A percentile compares a stretch with the other conserved stretches of the same genome.
These are phyloP conservation scores for Purpureocillium lavendulum DNA, from an alignment of 2,329 filamentous ascomycete species.

Conservation along the genomic window DNA sequence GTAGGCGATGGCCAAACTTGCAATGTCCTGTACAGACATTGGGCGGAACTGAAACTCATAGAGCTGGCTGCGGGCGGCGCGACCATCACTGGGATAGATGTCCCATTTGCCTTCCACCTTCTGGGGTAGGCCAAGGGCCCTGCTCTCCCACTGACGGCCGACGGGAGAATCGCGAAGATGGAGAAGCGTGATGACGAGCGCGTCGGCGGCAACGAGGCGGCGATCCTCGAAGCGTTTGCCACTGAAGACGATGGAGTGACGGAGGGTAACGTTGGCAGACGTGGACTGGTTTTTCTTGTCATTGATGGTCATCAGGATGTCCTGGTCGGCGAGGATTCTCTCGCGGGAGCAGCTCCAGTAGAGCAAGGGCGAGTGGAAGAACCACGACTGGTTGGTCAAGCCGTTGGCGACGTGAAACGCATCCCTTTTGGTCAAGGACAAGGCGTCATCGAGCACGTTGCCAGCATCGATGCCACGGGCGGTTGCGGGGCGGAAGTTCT, in stretches of 20 bases:
- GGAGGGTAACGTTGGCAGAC: conserved; percentile 63
- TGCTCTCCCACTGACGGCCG: conserved; percentile 56
- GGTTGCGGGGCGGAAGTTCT: conserved; percentile 43
- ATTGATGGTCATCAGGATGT: conserved; percentile 65
- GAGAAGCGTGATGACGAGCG: conserved; percentile 69
- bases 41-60: conserved; percentile 76
- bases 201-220: conserved; percentile 62
- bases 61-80: conserved; percentile 46
- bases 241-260: conserved; percentile 73
- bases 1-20: conserved; percentile 59
- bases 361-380: conserved; percentile 74
- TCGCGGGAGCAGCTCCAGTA: conserved; percentile 67
- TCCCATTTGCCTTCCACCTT: conserved; percentile 48
- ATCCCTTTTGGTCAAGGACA: conserved; percentile 40
- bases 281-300: conserved; percentile 52
- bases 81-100: conserved; percentile 53
- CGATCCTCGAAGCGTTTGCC: conserved; percentile 68
- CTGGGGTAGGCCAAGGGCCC: conserved; percentile 42
- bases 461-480: conserved; percentile 19
- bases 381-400: conserved; percentile 58
- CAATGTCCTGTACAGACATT: conserved; percentile 57
- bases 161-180: conserved; percentile 58
- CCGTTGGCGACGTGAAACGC: conserved; percentile 51
- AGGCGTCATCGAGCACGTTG: conserved; percentile 21
- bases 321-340: conserved; percentile 47